Base-by-base conservation (phyloP, 2,329 filamentous ascomycete genomes). In the Ophiostoma himal-ulmi region DNA sequence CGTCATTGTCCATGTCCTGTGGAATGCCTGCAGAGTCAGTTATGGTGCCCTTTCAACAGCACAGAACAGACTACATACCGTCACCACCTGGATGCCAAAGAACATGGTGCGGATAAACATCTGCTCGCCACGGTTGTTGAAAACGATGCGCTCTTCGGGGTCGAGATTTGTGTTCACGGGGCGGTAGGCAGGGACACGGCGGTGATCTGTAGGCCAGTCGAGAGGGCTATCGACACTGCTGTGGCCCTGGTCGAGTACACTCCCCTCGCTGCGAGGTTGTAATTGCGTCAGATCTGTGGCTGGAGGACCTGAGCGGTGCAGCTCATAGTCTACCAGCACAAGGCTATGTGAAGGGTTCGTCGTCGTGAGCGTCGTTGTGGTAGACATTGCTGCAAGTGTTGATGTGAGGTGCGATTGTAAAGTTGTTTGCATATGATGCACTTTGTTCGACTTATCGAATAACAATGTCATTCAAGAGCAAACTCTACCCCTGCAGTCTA, bases 291-390 rank as follows among this genome's bases (percentile, higher is more conserved):
- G 8, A n/a, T 5, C 39, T 22, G 22, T 30, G 3, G 22, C 3
- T 13, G 48, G n/a, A 17, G 22, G 60, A 1, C 48, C 26, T n/a
- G 60, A 64, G 1, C 44, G 65, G 22, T 70, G 64, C 2, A 78
- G 74, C 22, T 76, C 75, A 71, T 78, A 78, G 72, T 78, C 77
- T 30, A 73, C 72, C 13, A 78, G 74, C 54, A 74, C 65, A 20
- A 34, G 60, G 20, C 60, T 64, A 37, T 64, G 60, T 3, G 60
- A 64, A 20, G 34, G 60, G 14, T 64, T 34, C 6, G 60, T 64
- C 26, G 26, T 48, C 26, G 11, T 54, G 48, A 13, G 36, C 22
- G 26, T 22, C 20, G 68, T 22, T 48, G 62, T 26, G 52, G 52
- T 22, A 3, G n/a, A 37, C 60, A 34, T 62, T 65, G 14, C 30